These are phyloP conservation scores for Pythium plurisporium DNA, from an alignment of 352 stramenopile species.

Conservation along the genomic window DNA sequence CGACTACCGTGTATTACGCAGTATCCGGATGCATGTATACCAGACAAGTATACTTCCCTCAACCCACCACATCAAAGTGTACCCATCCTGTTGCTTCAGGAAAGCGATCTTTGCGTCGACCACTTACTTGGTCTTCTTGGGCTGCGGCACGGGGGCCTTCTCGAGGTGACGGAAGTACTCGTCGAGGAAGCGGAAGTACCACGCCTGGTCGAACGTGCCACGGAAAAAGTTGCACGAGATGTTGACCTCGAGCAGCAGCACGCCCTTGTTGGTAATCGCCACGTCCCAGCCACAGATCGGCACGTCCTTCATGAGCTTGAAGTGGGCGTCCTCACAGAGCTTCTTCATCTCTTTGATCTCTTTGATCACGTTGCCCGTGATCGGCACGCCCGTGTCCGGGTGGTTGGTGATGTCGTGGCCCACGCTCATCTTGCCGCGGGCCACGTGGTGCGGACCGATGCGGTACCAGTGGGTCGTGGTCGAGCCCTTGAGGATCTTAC, in stretches of 20 bases:
- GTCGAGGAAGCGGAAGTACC: constrained; percentile 86
- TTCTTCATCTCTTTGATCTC: constrained; percentile 85
- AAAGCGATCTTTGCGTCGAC: neutral
- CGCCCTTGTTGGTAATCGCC: constrained; percentile 87
- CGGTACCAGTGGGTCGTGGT: constrained; percentile 97
- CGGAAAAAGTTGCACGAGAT: constrained; percentile 96
- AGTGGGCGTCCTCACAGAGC: constrained; percentile 83
- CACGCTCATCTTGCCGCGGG: constrained; percentile 70
- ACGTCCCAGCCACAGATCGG: constrained; percentile 92
- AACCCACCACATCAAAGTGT: constrained; percentile 1
- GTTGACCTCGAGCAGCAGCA: constrained; percentile 89
- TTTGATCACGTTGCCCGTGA: constrained; percentile 87
- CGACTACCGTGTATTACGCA: too few species aligned
- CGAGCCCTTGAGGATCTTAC: constrained; percentile 91
- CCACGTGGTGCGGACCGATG: constrained; percentile 74
- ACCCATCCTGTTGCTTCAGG: constrained; percentile 12
- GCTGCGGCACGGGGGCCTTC: constrained; percentile 37
- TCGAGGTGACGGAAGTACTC: constrained; percentile 80
- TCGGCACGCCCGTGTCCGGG: constrained; percentile 83
- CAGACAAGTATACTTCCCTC: neutral
- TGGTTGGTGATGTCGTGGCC: constrained; percentile 87
- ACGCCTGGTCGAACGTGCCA: constrained; percentile 83
- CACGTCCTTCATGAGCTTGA: constrained; percentile 90
- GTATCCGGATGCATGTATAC: constrained; percentile 17
- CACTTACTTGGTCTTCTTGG: constrained; percentile 39